Percentiles rank a stretch among this genome's conserved stretches.
Evolutionary conservation across 192 early-diverging fungal genomes (phyloP).

Genomic region (Coemansia sp.): DNA sequence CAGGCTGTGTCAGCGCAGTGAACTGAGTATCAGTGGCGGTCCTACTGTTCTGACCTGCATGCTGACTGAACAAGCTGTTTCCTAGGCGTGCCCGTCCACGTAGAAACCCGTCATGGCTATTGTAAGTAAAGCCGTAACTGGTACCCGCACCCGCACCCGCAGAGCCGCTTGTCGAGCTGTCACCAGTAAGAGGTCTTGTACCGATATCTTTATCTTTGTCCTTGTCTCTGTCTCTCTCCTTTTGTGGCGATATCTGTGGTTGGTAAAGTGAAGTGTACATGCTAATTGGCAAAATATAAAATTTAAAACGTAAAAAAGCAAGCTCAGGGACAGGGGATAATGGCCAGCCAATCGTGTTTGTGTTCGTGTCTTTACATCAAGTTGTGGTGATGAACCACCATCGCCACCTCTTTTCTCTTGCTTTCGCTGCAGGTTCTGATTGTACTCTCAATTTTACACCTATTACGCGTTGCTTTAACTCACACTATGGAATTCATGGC

Average conservation of each 20-base stretch:
- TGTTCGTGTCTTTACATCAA: too few species aligned
- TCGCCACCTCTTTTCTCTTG: not conserved
- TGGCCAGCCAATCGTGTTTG: too few species aligned
- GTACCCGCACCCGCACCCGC: not conserved
- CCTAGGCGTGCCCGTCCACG: conserved; percentile 12
- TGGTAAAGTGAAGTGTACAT: conserved; percentile 17
- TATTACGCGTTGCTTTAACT: not conserved
- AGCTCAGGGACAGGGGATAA: too few species aligned
- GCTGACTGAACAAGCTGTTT: conserved; percentile 4
- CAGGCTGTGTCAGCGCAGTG: too few species aligned
- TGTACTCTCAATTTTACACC: too few species aligned
- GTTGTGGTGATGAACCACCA: too few species aligned
- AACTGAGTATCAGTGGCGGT: not conserved
- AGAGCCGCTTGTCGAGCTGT: not conserved
- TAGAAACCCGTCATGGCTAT: conserved; percentile 12
- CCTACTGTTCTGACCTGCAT: not conserved
- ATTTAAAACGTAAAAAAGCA: too few species aligned
- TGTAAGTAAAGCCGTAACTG: conserved; percentile 8
- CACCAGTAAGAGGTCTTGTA: not conserved
- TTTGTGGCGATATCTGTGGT: conserved; percentile 6
- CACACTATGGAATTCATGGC: conserved; percentile 42
- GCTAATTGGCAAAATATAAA: not conserved
- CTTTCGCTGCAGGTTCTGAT: not conserved
- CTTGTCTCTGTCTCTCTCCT: not conserved
- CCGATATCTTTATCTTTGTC: not conserved